phyloP scores from a whole-genome alignment of 495 filamentous ascomycete genomes.

The Talaromyces trachyspermus region DNA sequence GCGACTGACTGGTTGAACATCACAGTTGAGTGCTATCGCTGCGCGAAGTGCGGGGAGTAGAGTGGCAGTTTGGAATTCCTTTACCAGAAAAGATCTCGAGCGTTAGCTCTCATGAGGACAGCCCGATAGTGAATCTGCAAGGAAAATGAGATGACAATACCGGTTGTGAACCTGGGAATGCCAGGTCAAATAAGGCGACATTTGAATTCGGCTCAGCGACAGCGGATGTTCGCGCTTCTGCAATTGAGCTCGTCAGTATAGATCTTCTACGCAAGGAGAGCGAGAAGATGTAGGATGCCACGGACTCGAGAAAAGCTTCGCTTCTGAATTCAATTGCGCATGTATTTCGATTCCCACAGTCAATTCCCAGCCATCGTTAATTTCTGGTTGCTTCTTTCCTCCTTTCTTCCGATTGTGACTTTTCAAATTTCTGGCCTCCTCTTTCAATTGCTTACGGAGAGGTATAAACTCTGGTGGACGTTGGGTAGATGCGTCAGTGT shows the following conservation, averaged over 20 bases:
- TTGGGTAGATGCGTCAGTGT: conserved; percentile 12
- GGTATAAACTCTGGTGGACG: conserved; percentile 30
- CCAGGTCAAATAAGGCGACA: conserved; percentile 81
- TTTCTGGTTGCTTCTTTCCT: conserved; percentile 29
- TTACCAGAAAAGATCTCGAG: neutral
- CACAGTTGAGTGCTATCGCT: conserved; percentile 75
- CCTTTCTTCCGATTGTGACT: conserved; percentile 29
- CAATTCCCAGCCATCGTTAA: conserved; percentile 62
- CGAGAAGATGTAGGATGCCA: too few relatives aligned
- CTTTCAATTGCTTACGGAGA: conserved; percentile 68
- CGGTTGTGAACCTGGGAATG: conserved; percentile 84
- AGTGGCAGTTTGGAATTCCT: conserved; percentile 71
- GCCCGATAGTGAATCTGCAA: too few relatives aligned
- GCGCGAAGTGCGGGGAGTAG: conserved; percentile 85
- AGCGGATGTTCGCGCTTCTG: conserved; percentile 59
- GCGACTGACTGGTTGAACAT: conserved; percentile 62
- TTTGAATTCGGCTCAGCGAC: conserved; percentile 71
- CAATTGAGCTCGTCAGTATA: conserved; percentile 6
- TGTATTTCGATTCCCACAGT: conserved; percentile 97
- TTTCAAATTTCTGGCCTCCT: conserved; percentile 51
- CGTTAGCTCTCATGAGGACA: too few relatives aligned
- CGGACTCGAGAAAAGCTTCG: conserved; percentile 74
- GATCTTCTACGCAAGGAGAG: too few relatives aligned
- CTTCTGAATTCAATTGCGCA: conserved; percentile 80
- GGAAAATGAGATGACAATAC: conserved; percentile 29